Evolutionary conservation across 1,284 basidiomycete genomes (phyloP), one percentile per base, ranked within the genome.

Genomic region (Trichosporon faecale): DNA sequence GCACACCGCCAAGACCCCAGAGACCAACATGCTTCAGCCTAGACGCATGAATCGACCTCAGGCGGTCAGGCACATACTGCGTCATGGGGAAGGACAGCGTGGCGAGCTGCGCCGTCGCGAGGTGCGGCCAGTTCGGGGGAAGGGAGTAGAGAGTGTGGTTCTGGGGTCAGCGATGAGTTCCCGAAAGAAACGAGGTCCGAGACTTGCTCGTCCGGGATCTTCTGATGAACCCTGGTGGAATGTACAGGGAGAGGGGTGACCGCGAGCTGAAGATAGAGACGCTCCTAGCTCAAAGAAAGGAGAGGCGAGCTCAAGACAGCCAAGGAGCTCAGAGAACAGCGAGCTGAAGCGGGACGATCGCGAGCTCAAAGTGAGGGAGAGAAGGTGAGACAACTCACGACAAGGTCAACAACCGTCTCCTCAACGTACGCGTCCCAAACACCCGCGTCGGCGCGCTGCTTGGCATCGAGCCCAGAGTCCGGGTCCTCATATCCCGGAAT

Each of bases 71-170:
- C 27, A 82, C 77, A 52, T 82, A 83, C 27, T 76, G 72, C n/a
- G 69, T 76, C 68, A 77, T 72, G 0, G 80, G 80, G 70, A 79
- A 82, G 2, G 72, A 46, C 5, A 79, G 74, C 21, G 72, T 67
- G 0, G 70, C 64, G 9, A 75, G 66, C 70, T 81, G 80, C 16
- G 78, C 73, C 27, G 74, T 74, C n/a, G 73, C 74, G 27, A 80
- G 68, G 23, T 72, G 64, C 0, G 76, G 69, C 66, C 81, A 79
- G 72, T 83, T 83, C 11, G 76, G 76, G 1, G 80, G 80, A 0
- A 82, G 74, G 3, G 79, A 79, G 74, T 80, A 83, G 35, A 80
- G 74, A 18, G 78, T 76, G 76, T 81, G 81, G 66, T 82, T 78
- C 82, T 83, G 75, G 11, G 21, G 40, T 63, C 9, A 69, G 68